Base-by-base conservation (phyloP, 2,329 filamentous ascomycete species). In the Zymoseptoria brevis region DNA sequence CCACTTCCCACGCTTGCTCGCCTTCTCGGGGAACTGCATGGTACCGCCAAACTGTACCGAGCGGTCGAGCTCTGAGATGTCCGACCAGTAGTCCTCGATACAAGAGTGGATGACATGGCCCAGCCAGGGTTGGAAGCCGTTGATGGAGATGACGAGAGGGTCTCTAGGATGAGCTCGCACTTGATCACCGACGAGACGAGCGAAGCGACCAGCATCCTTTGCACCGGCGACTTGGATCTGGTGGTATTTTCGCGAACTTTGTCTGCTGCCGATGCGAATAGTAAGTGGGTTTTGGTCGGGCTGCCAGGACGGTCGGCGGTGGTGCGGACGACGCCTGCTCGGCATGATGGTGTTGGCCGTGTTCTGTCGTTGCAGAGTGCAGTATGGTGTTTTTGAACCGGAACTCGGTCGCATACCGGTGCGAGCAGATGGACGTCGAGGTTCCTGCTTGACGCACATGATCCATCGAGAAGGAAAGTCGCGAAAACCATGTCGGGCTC, bases 121-220 rank as follows among this genome's bases (percentile, higher is more conserved):
- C 5, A 74, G 70, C 71, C 71, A 74, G 7, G 69, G 65, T 55
- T 72, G 68, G 55, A 72, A 72, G 8, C 69, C 70, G 30, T 71
- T 73, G 60, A 72, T 64, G 3, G 70, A 64, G 59, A 74, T 67
- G 59, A 53, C 51, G 8, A 53, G 51, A n/a, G 69, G 70, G 48
- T 72, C 71, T 1, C 61, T 56, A 5, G 72, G 70, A 57, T 69
- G 69, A 21, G 64, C 56, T 29, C 62, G 64, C 4, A 72, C 61
- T 55, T 71, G 68, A 21, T 73, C 69, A 4, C 69, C 64, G n/a
- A 74, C 65, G 2, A 72, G 54, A 19, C 66, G 60, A 7, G 67
- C 68, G 48, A 74, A 72, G 19, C 65, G 67, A 6, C 53, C 55
- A n/a, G 64, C 67, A 60, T 74, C 72, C 53, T 61, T 56, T 8